Conservation (phyloP, 352 stramenopile genomes). For the Phytophthora hibernalis region DNA sequence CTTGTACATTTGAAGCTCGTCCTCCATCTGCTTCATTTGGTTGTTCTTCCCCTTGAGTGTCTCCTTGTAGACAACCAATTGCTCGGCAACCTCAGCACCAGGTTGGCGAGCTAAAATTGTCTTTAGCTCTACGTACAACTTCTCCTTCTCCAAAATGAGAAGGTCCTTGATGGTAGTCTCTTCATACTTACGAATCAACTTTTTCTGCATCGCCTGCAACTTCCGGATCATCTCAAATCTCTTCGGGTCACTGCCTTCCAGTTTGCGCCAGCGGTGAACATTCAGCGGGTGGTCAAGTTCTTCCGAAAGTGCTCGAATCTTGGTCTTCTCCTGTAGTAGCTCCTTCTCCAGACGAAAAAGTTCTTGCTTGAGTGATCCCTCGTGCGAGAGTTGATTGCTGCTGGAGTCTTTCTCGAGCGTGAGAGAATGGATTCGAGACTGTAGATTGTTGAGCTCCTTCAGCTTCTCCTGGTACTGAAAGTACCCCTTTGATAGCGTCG, state of each 20-base stretch:
- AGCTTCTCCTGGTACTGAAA: conserved; percentile 76
- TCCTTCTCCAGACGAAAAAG: conserved; percentile 75
- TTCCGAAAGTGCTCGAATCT: conserved; percentile 89
- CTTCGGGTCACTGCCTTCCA: conserved; percentile 90
- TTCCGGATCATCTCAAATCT: conserved; percentile 90
- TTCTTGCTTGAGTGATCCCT: conserved; percentile 67
- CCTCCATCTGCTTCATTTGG: conserved; percentile 87
- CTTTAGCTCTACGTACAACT: conserved; percentile 93
- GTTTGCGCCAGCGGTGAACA: conserved; percentile 91
- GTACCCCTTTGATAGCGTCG: conserved; percentile 83
- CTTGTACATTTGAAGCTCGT: conserved; percentile 94
- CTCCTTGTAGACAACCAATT: conserved; percentile 87
- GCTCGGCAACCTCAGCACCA: conserved; percentile 87
- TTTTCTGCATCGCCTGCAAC: conserved; percentile 87
- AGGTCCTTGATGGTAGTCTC: conserved; percentile 73
- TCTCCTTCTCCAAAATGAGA: conserved; percentile 90
- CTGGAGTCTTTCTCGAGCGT: conserved; percentile 68
- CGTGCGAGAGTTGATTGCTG: conserved; percentile 66
- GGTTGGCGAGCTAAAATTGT: conserved; percentile 88
- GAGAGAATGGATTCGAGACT: conserved; percentile 66
- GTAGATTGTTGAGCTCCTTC: conserved; percentile 59
- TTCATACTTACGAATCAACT: conserved; percentile 86
- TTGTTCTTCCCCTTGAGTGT: conserved; percentile 89
- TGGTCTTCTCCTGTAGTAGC: conserved; percentile 83
- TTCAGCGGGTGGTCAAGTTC: conserved; percentile 93